phyloP scores from a whole-genome alignment of 2,329 filamentous ascomycete species.

The Grosmannia huntii region DNA sequence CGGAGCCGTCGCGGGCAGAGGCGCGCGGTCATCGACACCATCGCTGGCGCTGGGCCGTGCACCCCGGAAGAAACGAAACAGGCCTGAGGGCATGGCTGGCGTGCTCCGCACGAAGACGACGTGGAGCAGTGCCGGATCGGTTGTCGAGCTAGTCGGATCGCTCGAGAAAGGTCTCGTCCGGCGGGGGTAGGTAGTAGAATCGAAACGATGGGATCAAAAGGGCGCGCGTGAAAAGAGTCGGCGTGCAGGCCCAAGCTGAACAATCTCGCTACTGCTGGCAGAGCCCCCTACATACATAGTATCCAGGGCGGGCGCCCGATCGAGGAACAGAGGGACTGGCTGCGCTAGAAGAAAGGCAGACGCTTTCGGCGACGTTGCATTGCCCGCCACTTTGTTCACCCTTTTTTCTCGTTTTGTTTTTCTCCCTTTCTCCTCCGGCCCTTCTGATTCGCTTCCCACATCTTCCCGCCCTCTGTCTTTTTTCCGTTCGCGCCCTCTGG shows the following conservation, averaged over 20 bases:
- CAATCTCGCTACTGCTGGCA: too few relatives aligned
- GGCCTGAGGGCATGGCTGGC: neutral
- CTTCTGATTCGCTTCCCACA: neutral
- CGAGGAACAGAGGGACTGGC: neutral
- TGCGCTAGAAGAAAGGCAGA: neutral
- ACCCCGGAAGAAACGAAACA: constrained; percentile 6
- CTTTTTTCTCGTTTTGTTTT: neutral
- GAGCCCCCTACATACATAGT: neutral
- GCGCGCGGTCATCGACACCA: neutral
- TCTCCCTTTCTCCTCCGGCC: neutral
- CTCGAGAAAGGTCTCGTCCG: neutral
- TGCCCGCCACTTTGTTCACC: neutral
- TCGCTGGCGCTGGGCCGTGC: neutral
- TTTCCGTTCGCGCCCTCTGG: neutral
- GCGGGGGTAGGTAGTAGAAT: too few relatives aligned
- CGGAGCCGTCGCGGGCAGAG: neutral
- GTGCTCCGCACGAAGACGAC: neutral
- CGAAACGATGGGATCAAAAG: neutral
- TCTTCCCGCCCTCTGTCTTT: neutral
- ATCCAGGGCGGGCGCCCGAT: neutral
- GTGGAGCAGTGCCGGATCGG: neutral
- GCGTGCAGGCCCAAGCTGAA: too few relatives aligned
- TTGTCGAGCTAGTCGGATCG: too few relatives aligned
- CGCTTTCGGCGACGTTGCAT: constrained; percentile 9
- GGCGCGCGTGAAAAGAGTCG: neutral